These are phyloP conservation scores for Monosporozyma servazzii DNA, from an alignment of 805 yeast species.

Conservation along the genomic window DNA sequence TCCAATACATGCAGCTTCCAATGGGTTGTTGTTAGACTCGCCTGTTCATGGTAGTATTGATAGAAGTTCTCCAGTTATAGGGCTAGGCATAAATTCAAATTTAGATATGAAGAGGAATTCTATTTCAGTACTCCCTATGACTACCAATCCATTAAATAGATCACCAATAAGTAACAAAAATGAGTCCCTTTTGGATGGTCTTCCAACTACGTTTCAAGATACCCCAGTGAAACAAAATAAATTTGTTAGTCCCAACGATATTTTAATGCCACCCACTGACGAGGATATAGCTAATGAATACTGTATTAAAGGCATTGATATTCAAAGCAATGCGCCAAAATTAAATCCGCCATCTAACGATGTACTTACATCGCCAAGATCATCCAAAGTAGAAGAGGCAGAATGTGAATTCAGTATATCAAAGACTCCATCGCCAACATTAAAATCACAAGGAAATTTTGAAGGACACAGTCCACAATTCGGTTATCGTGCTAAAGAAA, in stretches of 20 bases:
- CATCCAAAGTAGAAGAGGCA: slow-evolving; percentile 14
- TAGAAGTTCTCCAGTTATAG: slow-evolving; percentile 7
- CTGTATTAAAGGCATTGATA: neutral
- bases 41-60: slow-evolving; percentile 1
- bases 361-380: neutral
- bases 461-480: slow-evolving; percentile 17
- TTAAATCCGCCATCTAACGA: slow-evolving; percentile 3
- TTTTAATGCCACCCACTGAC: neutral
- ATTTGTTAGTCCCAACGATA: neutral
- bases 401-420: slow-evolving; percentile 31
- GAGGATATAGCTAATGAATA: neutral
- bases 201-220: slow-evolving; percentile 14
- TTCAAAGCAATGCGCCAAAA: slow-evolving; percentile 5
- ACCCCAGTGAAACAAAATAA: slow-evolving; percentile 16
- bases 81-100: slow-evolving; percentile 3
- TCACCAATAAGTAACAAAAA: neutral
- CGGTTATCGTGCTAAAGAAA: slow-evolving; percentile 7
- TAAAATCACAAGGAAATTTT: slow-evolving; percentile 28
- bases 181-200: neutral
- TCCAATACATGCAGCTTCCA: neutral
- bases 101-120: slow-evolving; percentile 1
- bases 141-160: neutral
- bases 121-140: neutral
- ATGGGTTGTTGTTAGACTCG: neutral
- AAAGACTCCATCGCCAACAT: slow-evolving; percentile 39